These are phyloP conservation scores for Adansonia gregorii DNA, from an alignment of 441 rosid species.

Conservation along the genomic window DNA sequence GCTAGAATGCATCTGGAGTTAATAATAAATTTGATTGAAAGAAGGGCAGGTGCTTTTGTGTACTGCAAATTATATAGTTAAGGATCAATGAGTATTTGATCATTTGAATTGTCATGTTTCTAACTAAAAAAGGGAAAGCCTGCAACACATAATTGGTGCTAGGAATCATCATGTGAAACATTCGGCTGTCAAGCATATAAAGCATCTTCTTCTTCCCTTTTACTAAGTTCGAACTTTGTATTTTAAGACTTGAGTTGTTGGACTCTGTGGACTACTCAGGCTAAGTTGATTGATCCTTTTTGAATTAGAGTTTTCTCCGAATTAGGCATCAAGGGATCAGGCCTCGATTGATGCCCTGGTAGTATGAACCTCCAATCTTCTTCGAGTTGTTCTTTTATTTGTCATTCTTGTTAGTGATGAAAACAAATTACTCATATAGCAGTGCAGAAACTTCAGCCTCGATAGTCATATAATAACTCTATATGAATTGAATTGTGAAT, in stretches of 20 bases:
- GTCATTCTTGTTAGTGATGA: not conserved
- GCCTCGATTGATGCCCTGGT: slow-evolving; percentile 1
- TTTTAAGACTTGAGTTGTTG: not conserved
- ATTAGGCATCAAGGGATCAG: not conserved
- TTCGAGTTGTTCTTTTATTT: not conserved
- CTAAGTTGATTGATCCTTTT: not conserved
- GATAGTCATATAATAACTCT: not conserved
- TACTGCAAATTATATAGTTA: slow-evolving; percentile 5
- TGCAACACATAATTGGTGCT: not conserved
- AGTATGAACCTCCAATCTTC: not conserved
- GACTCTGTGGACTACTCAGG: not conserved
- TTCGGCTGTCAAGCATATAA: not conserved
- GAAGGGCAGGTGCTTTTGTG: not conserved
- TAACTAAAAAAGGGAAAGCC: not conserved
- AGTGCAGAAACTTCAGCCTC: not conserved
- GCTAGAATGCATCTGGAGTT: not conserved
- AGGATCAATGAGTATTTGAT: not conserved
- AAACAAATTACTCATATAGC: not conserved
- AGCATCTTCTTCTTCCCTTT: not conserved
- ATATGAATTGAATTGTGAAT: slow-evolving; percentile 14
- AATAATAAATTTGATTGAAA: slow-evolving; percentile 1
- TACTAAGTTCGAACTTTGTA: not conserved
- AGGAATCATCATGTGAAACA: slow-evolving; percentile 7
- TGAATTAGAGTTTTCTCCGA: not conserved
- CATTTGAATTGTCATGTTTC: not conserved